Base-by-base conservation (phyloP, 345 rosid genomes). In the Combretum micranthum region DNA sequence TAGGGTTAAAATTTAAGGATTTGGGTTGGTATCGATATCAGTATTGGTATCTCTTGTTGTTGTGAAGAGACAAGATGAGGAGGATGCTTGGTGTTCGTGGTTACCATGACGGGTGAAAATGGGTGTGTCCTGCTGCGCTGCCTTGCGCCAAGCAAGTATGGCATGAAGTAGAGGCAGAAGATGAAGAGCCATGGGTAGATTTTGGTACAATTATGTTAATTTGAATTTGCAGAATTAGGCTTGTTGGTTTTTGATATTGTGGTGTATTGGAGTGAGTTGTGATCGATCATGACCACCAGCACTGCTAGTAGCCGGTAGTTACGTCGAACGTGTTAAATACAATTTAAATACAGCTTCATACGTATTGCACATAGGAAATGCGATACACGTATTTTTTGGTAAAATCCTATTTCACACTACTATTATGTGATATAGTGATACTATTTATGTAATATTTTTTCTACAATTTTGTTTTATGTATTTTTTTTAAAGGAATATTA, bases 81-180 rank as follows among this genome's bases (percentile, higher is more conserved):
- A 6, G 50, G 50, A 4, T 13, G 47, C 39, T 20, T 13, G 2
- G 3, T 20, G 21, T 42, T 3, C 0, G 23, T 3, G 43, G 54
- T 16, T 8, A 32, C 26, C 3, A 21, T 45, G 15, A 42, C 20
- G 42, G 43, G 15, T 4, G 46, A 23, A 47, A 13, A 26, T 32
- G 49, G 15, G 59, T 26, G 17, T 39, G 48, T 8, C 42, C 58
- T 53, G 47, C 63, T 43, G n/a, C 15, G 58, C 15, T 16, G 50
- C 69, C 49, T 43, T 48, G 62, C 43, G 23, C 83, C 89, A 15
- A 83, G 57, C 44, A 78, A 48, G 57, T 77, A 83, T 13, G 69
- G 78, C 57, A 70, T 1, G 11, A 26, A 19, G 72, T 80, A 80
- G 47, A 83, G 83, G 53, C 72, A 51, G 56, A 63, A 19, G 20